These are phyloP conservation scores for Paracoccidioides brasiliensis DNA, from an alignment of 2,329 filamentous ascomycete species.

Conservation along the genomic window DNA sequence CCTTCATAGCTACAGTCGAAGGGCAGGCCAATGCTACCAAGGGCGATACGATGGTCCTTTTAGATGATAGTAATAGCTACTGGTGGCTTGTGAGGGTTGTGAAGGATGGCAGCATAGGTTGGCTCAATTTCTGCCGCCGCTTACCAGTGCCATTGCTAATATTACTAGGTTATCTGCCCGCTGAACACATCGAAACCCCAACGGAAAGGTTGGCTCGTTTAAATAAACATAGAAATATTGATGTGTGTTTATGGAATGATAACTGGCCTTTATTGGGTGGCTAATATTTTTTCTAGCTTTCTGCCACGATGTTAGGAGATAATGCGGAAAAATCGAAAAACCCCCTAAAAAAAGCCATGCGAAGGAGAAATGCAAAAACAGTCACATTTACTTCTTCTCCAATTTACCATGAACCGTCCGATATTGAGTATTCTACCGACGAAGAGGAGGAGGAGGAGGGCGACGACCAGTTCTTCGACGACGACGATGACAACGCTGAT, in stretches of 20 bases:
- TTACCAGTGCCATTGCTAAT: conserved; percentile 13
- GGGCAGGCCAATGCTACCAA: conserved; percentile 97
- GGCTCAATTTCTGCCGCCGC: conserved; percentile 13
- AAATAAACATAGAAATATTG: conserved; percentile 97
- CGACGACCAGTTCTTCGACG: conserved; percentile 33
- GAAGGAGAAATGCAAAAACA: conserved; percentile 67
- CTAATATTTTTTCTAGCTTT: conserved; percentile 38
- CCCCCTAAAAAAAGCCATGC: conserved; percentile 70
- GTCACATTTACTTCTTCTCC: conserved; percentile 77
- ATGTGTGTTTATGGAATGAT: conserved; percentile 46
- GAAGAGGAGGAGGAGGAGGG: conserved; percentile 45
- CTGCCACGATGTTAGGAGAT: conserved; percentile 58
- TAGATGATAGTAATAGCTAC: conserved; percentile 98
- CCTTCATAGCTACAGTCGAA: conserved; percentile 94
- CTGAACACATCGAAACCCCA: conserved; percentile 96
- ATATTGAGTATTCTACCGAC: conserved; percentile 70
- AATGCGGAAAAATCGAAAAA: conserved; percentile 70
- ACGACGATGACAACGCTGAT: conserved; percentile 31
- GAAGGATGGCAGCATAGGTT: conserved; percentile 89
- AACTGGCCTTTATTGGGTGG: neutral
- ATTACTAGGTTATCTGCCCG: conserved; percentile 70
- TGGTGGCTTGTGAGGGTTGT: conserved; percentile 98
- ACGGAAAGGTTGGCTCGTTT: conserved; percentile 84
- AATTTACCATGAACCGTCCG: conserved; percentile 68
- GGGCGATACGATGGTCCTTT: conserved; percentile 94